phyloP scores from a whole-genome alignment of 2,329 filamentous ascomycete species.

The Davidsoniella australis region DNA sequence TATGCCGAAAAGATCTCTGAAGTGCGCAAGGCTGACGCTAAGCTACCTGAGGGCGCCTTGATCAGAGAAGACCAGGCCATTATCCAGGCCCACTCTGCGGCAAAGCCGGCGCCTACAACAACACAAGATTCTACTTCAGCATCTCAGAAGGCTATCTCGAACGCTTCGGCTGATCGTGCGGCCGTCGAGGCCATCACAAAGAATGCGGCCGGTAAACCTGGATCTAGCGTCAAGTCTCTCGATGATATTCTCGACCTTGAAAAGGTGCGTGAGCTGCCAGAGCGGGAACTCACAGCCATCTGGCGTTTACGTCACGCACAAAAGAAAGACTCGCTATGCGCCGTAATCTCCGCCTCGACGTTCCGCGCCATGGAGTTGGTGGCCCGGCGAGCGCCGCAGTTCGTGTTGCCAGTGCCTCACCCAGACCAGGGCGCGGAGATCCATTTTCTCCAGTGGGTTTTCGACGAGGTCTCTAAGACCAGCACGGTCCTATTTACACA shows the following conservation, averaged over 20 bases:
- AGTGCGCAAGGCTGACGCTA: slow-evolving; percentile 50
- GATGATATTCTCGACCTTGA: slow-evolving; percentile 53
- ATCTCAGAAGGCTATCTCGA: slow-evolving; percentile 16
- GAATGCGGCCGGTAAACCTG: neutral
- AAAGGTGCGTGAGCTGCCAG: slow-evolving; percentile 56
- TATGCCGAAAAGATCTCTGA: slow-evolving; percentile 72
- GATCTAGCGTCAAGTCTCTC: slow-evolving; percentile 27
- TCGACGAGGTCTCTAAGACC: slow-evolving; percentile 48
- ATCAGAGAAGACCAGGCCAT: neutral
- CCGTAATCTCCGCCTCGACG: slow-evolving; percentile 55
- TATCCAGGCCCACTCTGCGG: neutral
- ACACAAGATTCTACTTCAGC: neutral
- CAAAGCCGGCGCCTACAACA: slow-evolving; percentile 13
- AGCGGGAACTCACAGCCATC: slow-evolving; percentile 67
- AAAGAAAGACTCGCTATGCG: slow-evolving; percentile 63
- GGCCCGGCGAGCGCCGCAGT: slow-evolving; percentile 64
- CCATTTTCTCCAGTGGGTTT: slow-evolving; percentile 93
- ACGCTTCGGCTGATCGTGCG: slow-evolving; percentile 19
- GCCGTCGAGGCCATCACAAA: slow-evolving; percentile 15
- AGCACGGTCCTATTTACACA: slow-evolving; percentile 82
- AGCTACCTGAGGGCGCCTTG: slow-evolving; percentile 14
- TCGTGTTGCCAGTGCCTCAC: slow-evolving; percentile 75
- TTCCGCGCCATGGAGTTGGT: slow-evolving; percentile 55
- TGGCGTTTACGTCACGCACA: slow-evolving; percentile 79
- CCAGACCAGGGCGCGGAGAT: slow-evolving; percentile 61